phyloP scores from a whole-genome alignment of 495 filamentous ascomycete genomes.

The Copromyces sp. region DNA sequence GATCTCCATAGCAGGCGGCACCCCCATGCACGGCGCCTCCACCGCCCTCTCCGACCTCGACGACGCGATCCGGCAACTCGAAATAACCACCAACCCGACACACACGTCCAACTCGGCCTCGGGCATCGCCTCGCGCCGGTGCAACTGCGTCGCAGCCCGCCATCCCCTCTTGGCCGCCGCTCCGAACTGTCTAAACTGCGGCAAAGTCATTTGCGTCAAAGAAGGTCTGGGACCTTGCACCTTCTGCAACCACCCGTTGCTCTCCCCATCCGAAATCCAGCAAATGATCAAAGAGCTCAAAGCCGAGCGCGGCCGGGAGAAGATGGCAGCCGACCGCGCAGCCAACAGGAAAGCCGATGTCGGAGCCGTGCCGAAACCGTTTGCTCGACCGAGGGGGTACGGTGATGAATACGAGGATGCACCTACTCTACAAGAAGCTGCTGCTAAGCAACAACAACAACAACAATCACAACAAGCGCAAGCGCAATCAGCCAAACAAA shows the following conservation, averaged over 20 bases:
- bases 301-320: slow-evolving; percentile 77
- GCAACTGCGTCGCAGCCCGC: slow-evolving; percentile 73
- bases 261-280: slow-evolving; percentile 62
- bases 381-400: slow-evolving; percentile 35
- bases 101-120: slow-evolving; percentile 34
- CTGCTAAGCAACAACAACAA: background rate
- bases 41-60: slow-evolving; percentile 76
- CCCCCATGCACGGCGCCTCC: slow-evolving; percentile 65
- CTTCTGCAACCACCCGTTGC: slow-evolving; percentile 68
- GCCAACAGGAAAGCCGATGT: slow-evolving; percentile 56
- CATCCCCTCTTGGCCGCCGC: slow-evolving; percentile 79
- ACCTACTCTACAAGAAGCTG: background rate
- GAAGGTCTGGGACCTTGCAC: slow-evolving; percentile 93
- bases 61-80: slow-evolving; percentile 79
- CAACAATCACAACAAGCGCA: background rate
- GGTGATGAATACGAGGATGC: slow-evolving; percentile 19
- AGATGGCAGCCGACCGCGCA: slow-evolving; percentile 66
- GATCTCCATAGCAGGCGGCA: slow-evolving; percentile 58
- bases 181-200: slow-evolving; percentile 86
- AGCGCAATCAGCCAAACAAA: slow-evolving; percentile 25
- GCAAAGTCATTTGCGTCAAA: slow-evolving; percentile 93
- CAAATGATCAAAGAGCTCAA: slow-evolving; percentile 79
- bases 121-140: slow-evolving; percentile 48
- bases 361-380: slow-evolving; percentile 36
- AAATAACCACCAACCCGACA: slow-evolving; percentile 78